A percentile compares a stretch with the other conserved stretches of the same genome.
These are phyloP conservation scores for Cryphonectria naterciae DNA, from an alignment of 2,329 filamentous ascomycete species.

Conservation along the genomic window DNA sequence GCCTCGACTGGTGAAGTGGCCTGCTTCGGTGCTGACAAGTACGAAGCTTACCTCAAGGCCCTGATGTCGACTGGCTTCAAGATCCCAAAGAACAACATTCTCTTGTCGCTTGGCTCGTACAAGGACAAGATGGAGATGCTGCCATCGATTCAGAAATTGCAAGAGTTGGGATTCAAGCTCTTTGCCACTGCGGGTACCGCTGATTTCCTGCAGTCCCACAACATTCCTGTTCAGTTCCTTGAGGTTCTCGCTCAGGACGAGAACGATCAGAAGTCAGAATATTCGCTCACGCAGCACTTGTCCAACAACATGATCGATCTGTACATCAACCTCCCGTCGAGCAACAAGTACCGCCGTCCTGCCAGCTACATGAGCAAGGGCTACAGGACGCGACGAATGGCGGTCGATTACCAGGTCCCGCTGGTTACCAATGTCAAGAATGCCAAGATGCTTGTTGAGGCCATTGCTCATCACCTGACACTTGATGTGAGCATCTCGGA, in stretches of 20 bases:
- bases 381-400: constrained; percentile 96
- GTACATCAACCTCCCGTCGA: constrained; percentile 99
- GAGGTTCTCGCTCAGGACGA: constrained; percentile 80
- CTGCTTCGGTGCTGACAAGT: constrained; percentile 93
- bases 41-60: constrained; percentile 96
- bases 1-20: constrained; percentile 98
- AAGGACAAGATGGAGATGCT: constrained; percentile 99
- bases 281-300: constrained; percentile 94
- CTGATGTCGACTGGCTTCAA: constrained; percentile 95
- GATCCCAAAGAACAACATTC: constrained; percentile 91
- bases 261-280: constrained; percentile 90
- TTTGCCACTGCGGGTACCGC: constrained; percentile 96
- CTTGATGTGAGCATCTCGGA: constrained; percentile 83
- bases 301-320: constrained; percentile 97
- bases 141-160: constrained; percentile 85
- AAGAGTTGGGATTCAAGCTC: constrained; percentile 90
- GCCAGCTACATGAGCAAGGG: constrained; percentile 99
- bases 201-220: constrained; percentile 93
- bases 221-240: constrained; percentile 88
- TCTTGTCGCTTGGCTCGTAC: constrained; percentile 94
- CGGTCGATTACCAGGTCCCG: constrained; percentile 95
- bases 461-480: constrained; percentile 85
- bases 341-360: constrained; percentile 93
- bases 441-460: constrained; percentile 95
- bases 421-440: constrained; percentile 99